phyloP scores from a whole-genome alignment of 1,284 basidiomycete genomes.

The Apiotrichum veenhuisii region DNA sequence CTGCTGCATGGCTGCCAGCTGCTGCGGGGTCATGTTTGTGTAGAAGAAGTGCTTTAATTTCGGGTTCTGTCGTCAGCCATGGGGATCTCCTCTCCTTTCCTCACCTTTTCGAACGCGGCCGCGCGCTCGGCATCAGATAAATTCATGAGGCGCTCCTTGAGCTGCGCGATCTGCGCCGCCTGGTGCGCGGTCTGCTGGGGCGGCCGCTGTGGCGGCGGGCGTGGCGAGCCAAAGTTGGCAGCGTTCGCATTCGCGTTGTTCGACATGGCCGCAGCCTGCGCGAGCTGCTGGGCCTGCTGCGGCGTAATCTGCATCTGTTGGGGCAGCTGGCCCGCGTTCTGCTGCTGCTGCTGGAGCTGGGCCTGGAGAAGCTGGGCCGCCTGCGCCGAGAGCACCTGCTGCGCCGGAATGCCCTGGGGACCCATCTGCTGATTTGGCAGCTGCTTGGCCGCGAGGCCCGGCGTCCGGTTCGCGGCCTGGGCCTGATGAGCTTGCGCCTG shows the following conservation, averaged over 20 bases:
- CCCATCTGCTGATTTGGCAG: constrained; percentile 7
- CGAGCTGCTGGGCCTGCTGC: constrained; percentile 21
- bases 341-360: constrained; percentile 10
- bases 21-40: constrained; percentile 15
- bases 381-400: constrained; percentile 10
- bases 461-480: constrained; percentile 7
- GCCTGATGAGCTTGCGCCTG: constrained; percentile 6
- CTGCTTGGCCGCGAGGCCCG: constrained; percentile 8
- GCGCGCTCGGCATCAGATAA: constrained; percentile 37
- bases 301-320: constrained; percentile 19
- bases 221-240: constrained; percentile 31
- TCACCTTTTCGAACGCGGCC: constrained; percentile 31
- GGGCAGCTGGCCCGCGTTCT: constrained; percentile 16
- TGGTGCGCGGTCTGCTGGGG: constrained; percentile 17
- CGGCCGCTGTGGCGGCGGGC: constrained; percentile 19
- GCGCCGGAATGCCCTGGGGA: constrained; percentile 6
- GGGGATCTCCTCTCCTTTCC: constrained; percentile 1
- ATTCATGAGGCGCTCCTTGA: constrained; percentile 25
- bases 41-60: constrained; percentile 31
- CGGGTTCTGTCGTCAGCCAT: constrained; percentile 22
- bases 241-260: constrained; percentile 3
- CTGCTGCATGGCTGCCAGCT: constrained; percentile 4
- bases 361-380: constrained; percentile 20
- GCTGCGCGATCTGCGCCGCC: constrained; percentile 20
- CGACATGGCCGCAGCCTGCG: constrained; percentile 13